Base-by-base conservation (phyloP, 352 stramenopile species). In the Phytopythium kandeliae region DNA sequence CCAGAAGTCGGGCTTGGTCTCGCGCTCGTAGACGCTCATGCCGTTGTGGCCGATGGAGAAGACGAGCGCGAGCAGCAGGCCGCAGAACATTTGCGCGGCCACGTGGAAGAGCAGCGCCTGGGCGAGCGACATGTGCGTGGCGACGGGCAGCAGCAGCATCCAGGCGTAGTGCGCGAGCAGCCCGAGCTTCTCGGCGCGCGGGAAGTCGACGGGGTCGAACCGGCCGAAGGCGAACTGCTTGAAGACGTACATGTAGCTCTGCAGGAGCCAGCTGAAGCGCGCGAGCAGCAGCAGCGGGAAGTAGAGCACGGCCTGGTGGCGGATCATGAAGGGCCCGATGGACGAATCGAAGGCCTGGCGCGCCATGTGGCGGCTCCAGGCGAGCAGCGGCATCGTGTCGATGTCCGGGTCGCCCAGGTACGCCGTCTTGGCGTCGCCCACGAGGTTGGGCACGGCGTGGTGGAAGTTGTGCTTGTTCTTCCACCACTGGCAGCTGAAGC, bases 391-490 rank as follows among this genome's bases (percentile, higher is more conserved):
- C 94, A 99, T 98, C 0, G 96, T 99, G 77, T 99, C 96, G 60
- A 99, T 99, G 58, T 99, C 97, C 13, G 96, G 96, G 74, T 99
- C 97, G 40, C 94, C 96, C 22, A 81, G 59, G 48, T 81, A 86
- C 31, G 76, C 69, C 33, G 92, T 78, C 22, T 89, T 85, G 17
- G 67, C 70, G 55, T 89, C 89, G 41, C 89, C 95, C 68, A 98
- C 89, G 36, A 99, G 71, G 73, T 99, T 99, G 25, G 97, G 95
- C 36, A 99, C 95, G 19, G 96, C 94, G 71, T 99, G 96, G 78
- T 99, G 97, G 46, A 95, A 97, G 70, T 99, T 99, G 84, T 99
- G 97, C 79, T 98, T 98, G 78, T 98, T 98, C 67, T 98, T 98
- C 94, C 92, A 98, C 94, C 92, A 98, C 53, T 90, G 78, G 45